Conservation (phyloP, 2,329 filamentous ascomycete genomes). For the Nemania serpens region DNA sequence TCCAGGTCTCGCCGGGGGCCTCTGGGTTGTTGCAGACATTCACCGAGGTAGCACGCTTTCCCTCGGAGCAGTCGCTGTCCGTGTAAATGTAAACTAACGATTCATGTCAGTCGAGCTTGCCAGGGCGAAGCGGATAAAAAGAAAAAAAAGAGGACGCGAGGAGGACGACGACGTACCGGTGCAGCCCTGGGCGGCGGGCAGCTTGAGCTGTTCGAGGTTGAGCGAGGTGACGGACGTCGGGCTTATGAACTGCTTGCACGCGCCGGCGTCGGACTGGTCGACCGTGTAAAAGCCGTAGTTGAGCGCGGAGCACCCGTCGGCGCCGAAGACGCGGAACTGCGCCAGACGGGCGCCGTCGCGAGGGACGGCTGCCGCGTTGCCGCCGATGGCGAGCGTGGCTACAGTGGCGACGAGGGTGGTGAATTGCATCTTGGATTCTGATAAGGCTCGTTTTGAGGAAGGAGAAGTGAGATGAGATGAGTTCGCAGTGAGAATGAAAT, state of each 20-base stretch:
- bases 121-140: not conserved
- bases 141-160: not conserved
- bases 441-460: too few species aligned
- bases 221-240: constrained; percentile 32
- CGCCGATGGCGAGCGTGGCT: constrained; percentile 31
- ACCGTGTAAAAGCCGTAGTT: constrained; percentile 39
- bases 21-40: constrained; percentile 17
- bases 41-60: not conserved
- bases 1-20: constrained; percentile 11
- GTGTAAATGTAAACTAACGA: constrained; percentile 29
- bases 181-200: constrained; percentile 32
- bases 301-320: constrained; percentile 30
- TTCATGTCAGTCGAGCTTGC: not conserved
- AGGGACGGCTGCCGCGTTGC: constrained; percentile 28
- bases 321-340: constrained; percentile 38
- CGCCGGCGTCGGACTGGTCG: constrained; percentile 31
- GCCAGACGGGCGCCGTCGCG: constrained; percentile 35
- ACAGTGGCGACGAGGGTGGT: constrained; percentile 30
- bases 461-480: not conserved
- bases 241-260: constrained; percentile 55
- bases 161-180: constrained; percentile 29
- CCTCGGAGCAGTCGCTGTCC: constrained; percentile 19
- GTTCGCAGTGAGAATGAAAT: not conserved
- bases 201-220: constrained; percentile 27
- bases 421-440: constrained; percentile 39